These are phyloP conservation scores for Pseudopithomyces maydicus DNA, from an alignment of 2,329 filamentous ascomycete genomes.

Conservation along the genomic window DNA sequence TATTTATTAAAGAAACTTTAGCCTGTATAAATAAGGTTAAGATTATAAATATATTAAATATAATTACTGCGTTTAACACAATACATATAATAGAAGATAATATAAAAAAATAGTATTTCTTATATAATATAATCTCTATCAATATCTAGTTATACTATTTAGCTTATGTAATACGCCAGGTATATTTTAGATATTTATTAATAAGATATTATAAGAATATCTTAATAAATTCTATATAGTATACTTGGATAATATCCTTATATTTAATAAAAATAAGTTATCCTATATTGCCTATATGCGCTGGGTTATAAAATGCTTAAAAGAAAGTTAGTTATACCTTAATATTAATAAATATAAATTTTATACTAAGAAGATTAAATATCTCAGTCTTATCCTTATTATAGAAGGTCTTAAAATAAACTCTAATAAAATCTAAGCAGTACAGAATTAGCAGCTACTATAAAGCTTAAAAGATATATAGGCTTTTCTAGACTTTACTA, in stretches of 20 bases:
- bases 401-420: background rate
- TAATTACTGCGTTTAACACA: too few species aligned
- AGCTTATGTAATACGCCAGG: too few species aligned
- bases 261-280: background rate
- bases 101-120: too few species aligned
- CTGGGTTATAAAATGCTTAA: background rate
- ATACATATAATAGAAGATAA: too few species aligned
- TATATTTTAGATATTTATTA: background rate
- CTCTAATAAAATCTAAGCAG: background rate
- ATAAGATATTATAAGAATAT: background rate
- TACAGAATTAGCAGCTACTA: background rate
- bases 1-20: too few species aligned
- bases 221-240: background rate
- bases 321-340: background rate
- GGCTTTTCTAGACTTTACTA: background rate
- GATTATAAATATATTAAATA: too few species aligned
- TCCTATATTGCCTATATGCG: background rate
- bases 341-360: background rate
- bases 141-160: too few species aligned
- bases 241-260: background rate
- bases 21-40: too few species aligned
- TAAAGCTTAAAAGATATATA: background rate
- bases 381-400: background rate
- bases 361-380: background rate
- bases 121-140: too few species aligned